phyloP scores from a whole-genome alignment of 2,329 filamentous ascomycete species.

The Chrysoporthe austroafricana region DNA sequence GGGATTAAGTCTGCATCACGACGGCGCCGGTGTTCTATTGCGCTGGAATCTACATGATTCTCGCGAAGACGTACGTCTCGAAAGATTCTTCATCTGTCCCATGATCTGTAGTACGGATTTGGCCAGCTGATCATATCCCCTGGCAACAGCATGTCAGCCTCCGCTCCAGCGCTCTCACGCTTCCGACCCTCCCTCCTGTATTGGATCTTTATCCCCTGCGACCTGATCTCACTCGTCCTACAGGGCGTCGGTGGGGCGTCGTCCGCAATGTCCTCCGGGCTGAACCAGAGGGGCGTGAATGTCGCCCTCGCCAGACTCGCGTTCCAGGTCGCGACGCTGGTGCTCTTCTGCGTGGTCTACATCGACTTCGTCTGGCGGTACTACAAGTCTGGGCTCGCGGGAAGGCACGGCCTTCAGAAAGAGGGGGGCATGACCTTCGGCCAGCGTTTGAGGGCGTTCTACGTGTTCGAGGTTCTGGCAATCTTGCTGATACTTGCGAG shows the following conservation, averaged over 20 bases:
- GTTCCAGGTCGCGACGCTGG: slow-evolving; percentile 61
- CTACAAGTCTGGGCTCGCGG: slow-evolving; percentile 30
- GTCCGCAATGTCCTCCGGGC: slow-evolving; percentile 48
- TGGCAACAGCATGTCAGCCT: slow-evolving; percentile 41
- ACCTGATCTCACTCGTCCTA: slow-evolving; percentile 57
- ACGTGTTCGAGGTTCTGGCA: slow-evolving; percentile 54
- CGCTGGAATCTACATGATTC: slow-evolving; percentile 69
- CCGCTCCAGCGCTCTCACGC: slow-evolving; percentile 45
- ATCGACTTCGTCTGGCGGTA: slow-evolving; percentile 52
- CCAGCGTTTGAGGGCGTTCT: slow-evolving; percentile 51
- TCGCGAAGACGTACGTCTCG: slow-evolving; percentile 44
- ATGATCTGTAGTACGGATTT: background rate
- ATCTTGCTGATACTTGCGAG: slow-evolving; percentile 64
- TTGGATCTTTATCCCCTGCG: slow-evolving; percentile 56
- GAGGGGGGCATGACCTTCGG: slow-evolving; percentile 11
- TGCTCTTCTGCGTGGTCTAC: slow-evolving; percentile 54
- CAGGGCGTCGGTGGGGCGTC: slow-evolving; percentile 61
- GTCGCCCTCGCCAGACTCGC: slow-evolving; percentile 58
- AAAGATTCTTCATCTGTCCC: background rate
- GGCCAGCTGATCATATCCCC: background rate
- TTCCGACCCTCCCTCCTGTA: slow-evolving; percentile 46
- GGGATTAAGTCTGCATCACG: slow-evolving; percentile 57
- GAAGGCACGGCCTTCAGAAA: background rate
- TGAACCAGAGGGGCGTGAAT: slow-evolving; percentile 51
- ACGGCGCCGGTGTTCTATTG: slow-evolving; percentile 60